Evolutionary conservation across 140 eudicot genomes (phyloP).

Genomic region (Stevia rebaudiana): DNA sequence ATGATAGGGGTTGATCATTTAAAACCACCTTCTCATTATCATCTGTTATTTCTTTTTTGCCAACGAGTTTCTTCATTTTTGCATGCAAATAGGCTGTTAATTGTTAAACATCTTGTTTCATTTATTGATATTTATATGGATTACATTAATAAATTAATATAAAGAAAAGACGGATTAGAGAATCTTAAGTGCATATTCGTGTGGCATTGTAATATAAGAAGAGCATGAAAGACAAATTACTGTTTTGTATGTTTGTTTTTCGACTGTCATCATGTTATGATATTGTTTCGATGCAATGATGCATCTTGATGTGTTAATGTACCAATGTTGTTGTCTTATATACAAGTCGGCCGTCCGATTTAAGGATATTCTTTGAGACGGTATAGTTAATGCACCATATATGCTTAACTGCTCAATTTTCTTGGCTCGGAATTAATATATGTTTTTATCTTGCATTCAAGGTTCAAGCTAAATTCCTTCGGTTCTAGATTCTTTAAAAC

Average conservation of each 20-base stretch:
- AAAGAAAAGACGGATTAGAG: constrained; percentile 6
- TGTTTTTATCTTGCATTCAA: no score
- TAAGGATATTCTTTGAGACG: constrained; percentile 28
- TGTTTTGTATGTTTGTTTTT: constrained; percentile 26
- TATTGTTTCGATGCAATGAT: background rate
- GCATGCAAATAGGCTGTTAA: constrained; percentile 9
- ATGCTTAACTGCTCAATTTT: no score
- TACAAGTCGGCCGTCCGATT: constrained; percentile 22
- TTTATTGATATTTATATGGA: background rate
- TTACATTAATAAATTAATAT: background rate
- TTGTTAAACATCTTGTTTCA: background rate
- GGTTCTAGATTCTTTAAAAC: no score
- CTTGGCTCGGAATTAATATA: no score
- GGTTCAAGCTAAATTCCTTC: no score
- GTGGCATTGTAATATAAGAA: constrained; percentile 12
- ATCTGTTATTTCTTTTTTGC: constrained; percentile 11
- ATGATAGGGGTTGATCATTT: constrained; percentile 37
- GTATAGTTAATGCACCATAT: no score
- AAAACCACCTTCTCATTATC: constrained; percentile 31
- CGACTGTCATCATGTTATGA: background rate
- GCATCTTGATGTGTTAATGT: constrained; percentile 8
- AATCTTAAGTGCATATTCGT: constrained; percentile 28
- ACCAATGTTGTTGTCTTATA: constrained; percentile 25
- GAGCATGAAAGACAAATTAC: constrained; percentile 6
- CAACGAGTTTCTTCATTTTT: constrained; percentile 29